Conservation (phyloP, 2,329 filamentous ascomycete genomes). For the Nemania bipapillata region DNA sequence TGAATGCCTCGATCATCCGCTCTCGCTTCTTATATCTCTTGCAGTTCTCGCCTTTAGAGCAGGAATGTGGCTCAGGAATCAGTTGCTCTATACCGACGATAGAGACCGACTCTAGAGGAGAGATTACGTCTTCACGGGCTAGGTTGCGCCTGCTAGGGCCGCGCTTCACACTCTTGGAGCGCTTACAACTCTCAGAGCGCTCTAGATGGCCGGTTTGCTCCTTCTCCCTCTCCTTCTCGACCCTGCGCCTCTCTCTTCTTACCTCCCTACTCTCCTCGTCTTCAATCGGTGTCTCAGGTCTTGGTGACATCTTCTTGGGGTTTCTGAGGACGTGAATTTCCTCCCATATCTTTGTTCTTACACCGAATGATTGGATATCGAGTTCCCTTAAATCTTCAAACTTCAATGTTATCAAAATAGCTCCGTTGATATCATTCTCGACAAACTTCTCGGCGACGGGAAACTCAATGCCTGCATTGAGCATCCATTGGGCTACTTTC, state of each 20-base stretch:
- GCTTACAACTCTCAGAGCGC: conserved; percentile 49
- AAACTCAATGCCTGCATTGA: conserved; percentile 80
- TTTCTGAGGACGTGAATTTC: conserved; percentile 77
- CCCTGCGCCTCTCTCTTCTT: conserved; percentile 58
- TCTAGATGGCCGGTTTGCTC: conserved; percentile 39
- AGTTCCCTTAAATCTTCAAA: conserved; percentile 88
- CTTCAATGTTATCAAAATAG: conserved; percentile 87
- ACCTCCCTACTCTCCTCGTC: conserved; percentile 66
- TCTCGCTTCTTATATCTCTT: conserved; percentile 84
- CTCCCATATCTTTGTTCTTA: conserved; percentile 81
- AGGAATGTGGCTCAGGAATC: conserved; percentile 83
- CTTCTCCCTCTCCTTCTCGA: conserved; percentile 51
- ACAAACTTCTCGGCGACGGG: conserved; percentile 84
- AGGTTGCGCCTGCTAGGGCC: conserved; percentile 51
- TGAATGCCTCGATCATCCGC: conserved; percentile 77
- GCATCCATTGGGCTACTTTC: conserved; percentile 88
- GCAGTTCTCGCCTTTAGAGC: conserved; percentile 87
- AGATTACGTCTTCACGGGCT: conserved; percentile 72
- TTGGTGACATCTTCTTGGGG: conserved; percentile 62
- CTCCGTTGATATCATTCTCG: conserved; percentile 90
- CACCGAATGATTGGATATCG: conserved; percentile 82
- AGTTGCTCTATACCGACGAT: conserved; percentile 93
- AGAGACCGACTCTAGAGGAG: conserved; percentile 84
- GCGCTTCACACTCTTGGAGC: conserved; percentile 53
- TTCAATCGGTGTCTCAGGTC: conserved; percentile 70